phyloP scores from a whole-genome alignment of 768 basidiomycete species.

The Leucogyrophana mollusca region DNA sequence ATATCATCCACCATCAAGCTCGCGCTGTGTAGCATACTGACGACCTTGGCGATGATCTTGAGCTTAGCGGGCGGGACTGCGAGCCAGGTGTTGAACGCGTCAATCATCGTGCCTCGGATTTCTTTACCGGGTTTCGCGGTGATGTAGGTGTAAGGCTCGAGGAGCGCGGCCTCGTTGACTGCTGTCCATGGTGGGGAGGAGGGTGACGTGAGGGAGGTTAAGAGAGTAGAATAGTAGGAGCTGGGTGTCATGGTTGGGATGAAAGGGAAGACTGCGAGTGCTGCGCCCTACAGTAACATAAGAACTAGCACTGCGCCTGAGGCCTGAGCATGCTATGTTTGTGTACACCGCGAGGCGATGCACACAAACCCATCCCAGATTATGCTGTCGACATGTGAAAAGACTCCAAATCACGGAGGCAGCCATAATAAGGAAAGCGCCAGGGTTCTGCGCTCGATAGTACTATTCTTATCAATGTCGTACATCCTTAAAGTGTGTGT shows the following conservation, averaged over 20 bases:
- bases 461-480: no score
- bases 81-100: conserved; percentile 93
- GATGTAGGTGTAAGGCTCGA: conserved; percentile 89
- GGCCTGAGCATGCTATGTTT: no score
- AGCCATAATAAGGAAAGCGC: no score
- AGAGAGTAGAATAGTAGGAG: background rate
- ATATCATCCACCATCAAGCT: conserved; percentile 96
- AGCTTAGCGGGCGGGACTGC: conserved; percentile 74
- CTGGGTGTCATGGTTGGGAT: background rate
- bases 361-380: no score
- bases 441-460: no score
- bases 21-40: conserved; percentile 93
- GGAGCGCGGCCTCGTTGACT: conserved; percentile 37
- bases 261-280: background rate
- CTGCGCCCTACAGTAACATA: no score
- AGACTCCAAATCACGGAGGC: no score
- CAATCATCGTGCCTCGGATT: conserved; percentile 81
- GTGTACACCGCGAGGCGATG: no score
- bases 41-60: conserved; percentile 70
- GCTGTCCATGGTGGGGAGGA: conserved; percentile 31
- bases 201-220: background rate
- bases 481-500: no score
- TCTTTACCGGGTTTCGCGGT: conserved; percentile 90
- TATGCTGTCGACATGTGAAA: no score
- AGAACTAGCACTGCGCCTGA: no score